phyloP scores from a whole-genome alignment of 2,329 filamentous ascomycete genomes.

The Sarocladium brachiariae region DNA sequence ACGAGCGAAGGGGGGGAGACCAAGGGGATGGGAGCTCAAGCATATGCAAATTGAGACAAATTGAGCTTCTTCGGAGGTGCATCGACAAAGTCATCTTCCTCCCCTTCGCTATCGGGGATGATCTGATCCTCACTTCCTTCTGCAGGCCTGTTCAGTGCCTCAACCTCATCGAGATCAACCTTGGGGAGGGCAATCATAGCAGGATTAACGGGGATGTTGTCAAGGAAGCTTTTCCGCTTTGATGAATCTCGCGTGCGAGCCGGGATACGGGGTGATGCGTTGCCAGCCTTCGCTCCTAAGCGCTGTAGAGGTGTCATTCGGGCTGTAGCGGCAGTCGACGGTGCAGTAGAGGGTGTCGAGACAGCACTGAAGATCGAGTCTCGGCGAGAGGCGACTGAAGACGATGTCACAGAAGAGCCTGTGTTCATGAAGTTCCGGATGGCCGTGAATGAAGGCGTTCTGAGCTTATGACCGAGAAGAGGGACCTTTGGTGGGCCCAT shows the following conservation, averaged over 20 bases:
- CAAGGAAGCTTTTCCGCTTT: conserved; percentile 20
- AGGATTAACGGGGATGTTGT: conserved; percentile 41
- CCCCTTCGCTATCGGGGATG: conserved; percentile 44
- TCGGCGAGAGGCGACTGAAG: conserved; percentile 25
- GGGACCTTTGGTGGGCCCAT: conserved; percentile 22
- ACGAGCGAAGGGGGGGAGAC: neutral
- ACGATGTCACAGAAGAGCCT: conserved; percentile 23
- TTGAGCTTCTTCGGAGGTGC: conserved; percentile 31
- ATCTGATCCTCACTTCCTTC: conserved; percentile 52
- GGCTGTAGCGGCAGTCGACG: conserved; percentile 33
- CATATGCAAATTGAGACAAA: conserved; percentile 42
- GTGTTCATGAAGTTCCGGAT: conserved; percentile 24
- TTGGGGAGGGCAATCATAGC: conserved; percentile 49
- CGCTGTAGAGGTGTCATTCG: conserved; percentile 47
- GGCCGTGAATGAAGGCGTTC: conserved; percentile 20
- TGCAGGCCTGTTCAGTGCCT: conserved; percentile 37
- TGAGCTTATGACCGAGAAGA: conserved; percentile 23
- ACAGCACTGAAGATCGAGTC: conserved; percentile 30
- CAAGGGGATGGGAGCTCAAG: conserved; percentile 16
- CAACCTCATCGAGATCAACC: conserved; percentile 46
- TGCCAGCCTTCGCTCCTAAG: conserved; percentile 39
- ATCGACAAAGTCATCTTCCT: conserved; percentile 32
- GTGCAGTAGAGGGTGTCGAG: conserved; percentile 33
- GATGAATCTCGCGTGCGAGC: conserved; percentile 16
- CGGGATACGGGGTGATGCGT: conserved; percentile 21